These are phyloP conservation scores for Pythium sp. DNA, from an alignment of 352 stramenopile species.

Conservation along the genomic window DNA sequence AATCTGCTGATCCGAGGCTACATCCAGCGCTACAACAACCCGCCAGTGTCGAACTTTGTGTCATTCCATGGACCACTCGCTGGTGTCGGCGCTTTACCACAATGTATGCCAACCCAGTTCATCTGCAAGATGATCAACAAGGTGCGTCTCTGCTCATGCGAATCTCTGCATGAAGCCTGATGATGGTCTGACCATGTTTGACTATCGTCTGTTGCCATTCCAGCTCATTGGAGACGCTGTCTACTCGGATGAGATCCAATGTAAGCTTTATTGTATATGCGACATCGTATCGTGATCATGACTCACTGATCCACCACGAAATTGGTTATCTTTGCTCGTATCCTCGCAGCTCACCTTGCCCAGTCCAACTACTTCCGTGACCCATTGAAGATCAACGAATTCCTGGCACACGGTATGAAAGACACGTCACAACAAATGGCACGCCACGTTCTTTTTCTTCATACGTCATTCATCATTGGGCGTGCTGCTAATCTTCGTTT, in stretches of 20 bases:
- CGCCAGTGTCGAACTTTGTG: slow-evolving; percentile 88
- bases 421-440: background rate
- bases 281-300: background rate
- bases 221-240: slow-evolving; percentile 84
- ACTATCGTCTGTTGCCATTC: slow-evolving; percentile 1
- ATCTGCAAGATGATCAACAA: slow-evolving; percentile 85
- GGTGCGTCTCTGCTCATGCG: slow-evolving; percentile 22
- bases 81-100: slow-evolving; percentile 85
- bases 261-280: slow-evolving; percentile 21
- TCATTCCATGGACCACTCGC: slow-evolving; percentile 91
- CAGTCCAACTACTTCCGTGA: slow-evolving; percentile 95
- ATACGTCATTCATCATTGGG: background rate
- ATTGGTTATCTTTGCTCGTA: background rate
- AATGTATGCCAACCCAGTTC: slow-evolving; percentile 82
- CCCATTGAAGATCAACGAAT: slow-evolving; percentile 68
- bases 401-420: slow-evolving; percentile 57
- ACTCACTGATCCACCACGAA: background rate
- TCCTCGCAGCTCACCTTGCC: slow-evolving; percentile 56
- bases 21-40: slow-evolving; percentile 91
- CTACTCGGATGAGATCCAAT: slow-evolving; percentile 86
- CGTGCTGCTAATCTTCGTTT: background rate
- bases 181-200: background rate
- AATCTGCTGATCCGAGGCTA: slow-evolving; percentile 94
- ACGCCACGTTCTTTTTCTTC: background rate
- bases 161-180: slow-evolving; percentile 5